Evolutionary conservation across 2,329 filamentous ascomycete genomes (phyloP).

Genomic region (Aspergillus uvarum): DNA sequence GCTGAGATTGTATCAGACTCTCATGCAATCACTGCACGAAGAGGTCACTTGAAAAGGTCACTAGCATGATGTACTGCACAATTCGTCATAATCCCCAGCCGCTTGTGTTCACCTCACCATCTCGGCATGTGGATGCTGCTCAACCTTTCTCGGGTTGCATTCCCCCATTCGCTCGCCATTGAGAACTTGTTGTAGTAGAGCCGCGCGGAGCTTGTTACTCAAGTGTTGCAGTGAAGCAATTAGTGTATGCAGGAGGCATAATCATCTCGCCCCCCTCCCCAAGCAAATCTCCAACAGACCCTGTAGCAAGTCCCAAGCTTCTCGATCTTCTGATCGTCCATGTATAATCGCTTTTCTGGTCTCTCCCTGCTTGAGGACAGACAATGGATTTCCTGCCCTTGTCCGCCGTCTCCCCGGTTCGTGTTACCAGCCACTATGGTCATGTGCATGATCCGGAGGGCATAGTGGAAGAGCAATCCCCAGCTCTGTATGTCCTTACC

Average conservation of each 20-base stretch:
- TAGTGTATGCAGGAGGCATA: conserved; percentile 4
- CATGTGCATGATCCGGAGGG: background rate
- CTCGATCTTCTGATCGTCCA: background rate
- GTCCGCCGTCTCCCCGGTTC: background rate
- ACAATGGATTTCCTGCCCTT: background rate
- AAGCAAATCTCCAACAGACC: background rate
- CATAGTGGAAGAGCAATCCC: background rate
- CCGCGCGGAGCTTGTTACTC: background rate
- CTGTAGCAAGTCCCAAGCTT: background rate
- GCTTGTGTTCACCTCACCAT: background rate
- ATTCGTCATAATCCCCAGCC: background rate
- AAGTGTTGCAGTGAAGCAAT: background rate
- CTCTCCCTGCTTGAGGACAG: background rate
- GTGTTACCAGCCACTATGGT: background rate
- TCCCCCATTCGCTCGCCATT: background rate
- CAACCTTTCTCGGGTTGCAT: conserved; percentile 5
- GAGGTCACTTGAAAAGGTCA: background rate
- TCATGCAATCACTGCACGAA: background rate
- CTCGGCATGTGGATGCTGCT: background rate
- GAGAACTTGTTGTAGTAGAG: background rate
- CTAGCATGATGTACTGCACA: background rate
- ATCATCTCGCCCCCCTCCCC: background rate
- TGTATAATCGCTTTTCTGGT: background rate
- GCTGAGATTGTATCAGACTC: background rate
- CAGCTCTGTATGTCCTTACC: background rate